Evolutionary conservation across 768 basidiomycete genomes (phyloP).

Genomic region (Hemileccinum rubropunctum): DNA sequence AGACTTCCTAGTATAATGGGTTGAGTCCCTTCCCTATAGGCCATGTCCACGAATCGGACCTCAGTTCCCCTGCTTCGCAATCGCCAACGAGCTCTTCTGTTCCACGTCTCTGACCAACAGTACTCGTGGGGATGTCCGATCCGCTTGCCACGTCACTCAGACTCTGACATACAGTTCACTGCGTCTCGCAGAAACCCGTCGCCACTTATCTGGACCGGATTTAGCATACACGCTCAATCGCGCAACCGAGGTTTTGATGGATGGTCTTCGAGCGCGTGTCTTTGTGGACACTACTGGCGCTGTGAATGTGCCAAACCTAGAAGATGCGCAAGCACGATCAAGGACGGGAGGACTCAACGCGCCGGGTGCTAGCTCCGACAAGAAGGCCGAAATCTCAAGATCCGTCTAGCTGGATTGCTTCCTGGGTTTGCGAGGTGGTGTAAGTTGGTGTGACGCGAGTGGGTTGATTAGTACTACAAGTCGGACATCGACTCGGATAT

Average conservation of each 20-base stretch:
- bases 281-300: slow-evolving; percentile 41
- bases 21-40: too few species aligned
- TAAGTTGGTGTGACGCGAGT: too few species aligned
- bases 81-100: slow-evolving; percentile 14
- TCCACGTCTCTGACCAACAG: slow-evolving; percentile 18
- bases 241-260: slow-evolving; percentile 62
- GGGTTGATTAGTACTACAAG: too few species aligned
- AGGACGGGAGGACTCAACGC: slow-evolving; percentile 12
- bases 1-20: too few species aligned
- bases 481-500: too few species aligned
- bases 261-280: slow-evolving; percentile 60
- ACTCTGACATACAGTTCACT: slow-evolving; percentile 43
- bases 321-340: slow-evolving; percentile 9
- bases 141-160: slow-evolving; percentile 7
- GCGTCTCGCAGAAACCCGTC: slow-evolving; percentile 64
- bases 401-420: slow-evolving; percentile 34
- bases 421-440: too few species aligned
- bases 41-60: slow-evolving; percentile 13
- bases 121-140: neutral
- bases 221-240: slow-evolving; percentile 68
- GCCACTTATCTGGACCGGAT: slow-evolving; percentile 62
- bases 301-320: slow-evolving; percentile 6
- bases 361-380: slow-evolving; percentile 4
- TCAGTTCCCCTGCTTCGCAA: slow-evolving; percentile 27
- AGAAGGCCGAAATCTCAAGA: slow-evolving; percentile 43